Conservation (phyloP, 805 yeast species). For the Torulaspora franciscae region DNA sequence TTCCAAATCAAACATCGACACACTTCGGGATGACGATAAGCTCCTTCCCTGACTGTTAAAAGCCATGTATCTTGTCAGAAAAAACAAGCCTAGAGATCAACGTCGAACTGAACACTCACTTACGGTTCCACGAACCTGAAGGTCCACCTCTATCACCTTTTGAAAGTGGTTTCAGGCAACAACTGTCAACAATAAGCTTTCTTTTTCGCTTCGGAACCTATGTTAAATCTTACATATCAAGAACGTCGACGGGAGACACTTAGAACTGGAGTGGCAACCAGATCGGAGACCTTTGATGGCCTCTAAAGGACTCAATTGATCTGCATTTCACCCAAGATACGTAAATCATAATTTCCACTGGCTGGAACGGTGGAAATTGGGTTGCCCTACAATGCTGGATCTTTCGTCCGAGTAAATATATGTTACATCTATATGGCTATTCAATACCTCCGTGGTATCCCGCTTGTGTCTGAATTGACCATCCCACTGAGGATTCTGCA, state of each 20-base stretch:
- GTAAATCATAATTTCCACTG: background rate
- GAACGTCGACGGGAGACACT: background rate
- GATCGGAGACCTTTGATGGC: background rate
- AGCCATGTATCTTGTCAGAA: constrained; percentile 7
- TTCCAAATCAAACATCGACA: constrained; percentile 64
- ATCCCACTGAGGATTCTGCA: background rate
- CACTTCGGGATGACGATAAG: constrained; percentile 46
- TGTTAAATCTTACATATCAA: background rate
- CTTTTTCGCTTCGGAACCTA: constrained; percentile 3
- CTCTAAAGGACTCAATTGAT: background rate
- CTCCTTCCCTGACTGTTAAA: constrained; percentile 6
- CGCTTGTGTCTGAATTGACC: background rate
- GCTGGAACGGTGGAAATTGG: background rate
- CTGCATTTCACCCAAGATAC: too few species aligned
- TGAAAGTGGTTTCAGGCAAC: background rate
- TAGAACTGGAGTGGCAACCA: background rate
- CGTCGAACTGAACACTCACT: background rate
- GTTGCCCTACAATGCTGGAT: background rate
- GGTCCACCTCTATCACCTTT: constrained; percentile 1
- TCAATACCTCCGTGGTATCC: background rate
- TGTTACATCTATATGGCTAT: constrained; percentile 6
- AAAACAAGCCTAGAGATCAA: background rate
- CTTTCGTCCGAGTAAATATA: background rate
- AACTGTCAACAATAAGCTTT: background rate
- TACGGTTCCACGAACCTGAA: background rate